A percentile compares a stretch with the other conserved stretches of the same genome.
phyloP scores from a whole-genome alignment of 306 rosid genomes.

The Elaeagnus macrophylla region DNA sequence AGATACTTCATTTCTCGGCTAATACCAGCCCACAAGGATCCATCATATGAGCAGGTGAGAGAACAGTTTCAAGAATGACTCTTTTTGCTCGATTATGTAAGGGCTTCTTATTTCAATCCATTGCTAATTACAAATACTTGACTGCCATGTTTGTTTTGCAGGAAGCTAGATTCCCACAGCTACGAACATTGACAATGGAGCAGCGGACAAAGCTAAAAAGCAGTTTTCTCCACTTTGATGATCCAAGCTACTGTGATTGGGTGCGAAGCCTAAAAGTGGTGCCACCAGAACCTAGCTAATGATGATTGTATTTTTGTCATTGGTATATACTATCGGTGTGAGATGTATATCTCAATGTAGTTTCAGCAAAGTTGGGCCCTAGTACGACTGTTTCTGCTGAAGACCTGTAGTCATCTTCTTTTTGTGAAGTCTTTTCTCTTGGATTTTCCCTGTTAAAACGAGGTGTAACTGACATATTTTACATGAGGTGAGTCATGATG shows the following conservation, averaged over 20 bases:
- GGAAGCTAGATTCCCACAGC: conserved; percentile 94
- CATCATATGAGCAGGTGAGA: conserved; percentile 97
- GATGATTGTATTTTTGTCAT: neutral
- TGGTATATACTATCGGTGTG: too few relatives aligned
- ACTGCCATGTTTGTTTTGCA: conserved; percentile 19
- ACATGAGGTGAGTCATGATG: too few relatives aligned
- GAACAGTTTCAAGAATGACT: neutral
- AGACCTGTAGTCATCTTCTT: too few relatives aligned
- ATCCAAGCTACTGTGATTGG: conserved; percentile 94
- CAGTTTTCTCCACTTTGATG: conserved; percentile 87
- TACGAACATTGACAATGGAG: conserved; percentile 54
- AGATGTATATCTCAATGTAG: too few relatives aligned
- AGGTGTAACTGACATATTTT: too few relatives aligned
- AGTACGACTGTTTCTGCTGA: too few relatives aligned
- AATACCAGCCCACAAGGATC: conserved; percentile 95
- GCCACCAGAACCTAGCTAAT: conserved; percentile 80
- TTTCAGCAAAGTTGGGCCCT: too few relatives aligned
- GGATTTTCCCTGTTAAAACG: too few relatives aligned
- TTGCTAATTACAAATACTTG: neutral
- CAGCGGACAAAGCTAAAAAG: conserved; percentile 81
- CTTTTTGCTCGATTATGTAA: neutral
- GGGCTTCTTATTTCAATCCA: neutral
- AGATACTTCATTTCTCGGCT: conserved; percentile 90
- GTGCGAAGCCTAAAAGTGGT: conserved; percentile 67
- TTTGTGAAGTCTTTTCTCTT: too few relatives aligned